Evolutionary conservation across 1,284 basidiomycete genomes (phyloP).

Genomic region (Apiotrichum siamense): DNA sequence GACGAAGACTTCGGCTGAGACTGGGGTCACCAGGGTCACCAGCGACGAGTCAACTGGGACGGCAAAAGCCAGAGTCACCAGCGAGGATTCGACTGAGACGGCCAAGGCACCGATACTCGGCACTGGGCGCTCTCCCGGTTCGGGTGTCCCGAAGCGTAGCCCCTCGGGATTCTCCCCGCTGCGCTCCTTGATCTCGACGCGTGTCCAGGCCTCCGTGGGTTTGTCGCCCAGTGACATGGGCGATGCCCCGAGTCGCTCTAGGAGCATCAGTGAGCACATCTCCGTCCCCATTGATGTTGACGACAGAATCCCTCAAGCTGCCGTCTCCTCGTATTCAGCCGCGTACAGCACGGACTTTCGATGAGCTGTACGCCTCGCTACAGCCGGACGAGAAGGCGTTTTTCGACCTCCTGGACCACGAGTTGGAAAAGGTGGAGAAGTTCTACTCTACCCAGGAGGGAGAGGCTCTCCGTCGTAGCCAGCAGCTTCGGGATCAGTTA

Average conservation of each 20-base stretch:
- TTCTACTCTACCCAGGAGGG: slow-evolving; percentile 73
- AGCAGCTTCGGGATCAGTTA: slow-evolving; percentile 63
- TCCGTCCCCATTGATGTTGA: too few relatives aligned
- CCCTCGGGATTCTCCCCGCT: slow-evolving; percentile 5
- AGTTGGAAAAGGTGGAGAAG: slow-evolving; percentile 72
- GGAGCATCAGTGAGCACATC: slow-evolving; percentile 15
- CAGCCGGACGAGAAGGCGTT: slow-evolving; percentile 60
- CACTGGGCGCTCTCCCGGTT: not conserved
- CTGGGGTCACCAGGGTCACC: too few relatives aligned
- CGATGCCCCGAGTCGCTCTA: slow-evolving; percentile 10
- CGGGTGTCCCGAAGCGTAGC: not conserved
- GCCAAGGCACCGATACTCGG: not conserved
- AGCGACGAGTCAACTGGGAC: too few relatives aligned
- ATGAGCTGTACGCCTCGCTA: slow-evolving; percentile 38
- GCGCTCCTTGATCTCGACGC: slow-evolving; percentile 1
- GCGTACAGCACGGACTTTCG: slow-evolving; percentile 24
- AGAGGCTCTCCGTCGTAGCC: slow-evolving; percentile 58
- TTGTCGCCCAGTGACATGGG: not conserved
- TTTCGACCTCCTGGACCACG: slow-evolving; percentile 64
- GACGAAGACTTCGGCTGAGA: too few relatives aligned
- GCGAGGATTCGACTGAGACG: not conserved
- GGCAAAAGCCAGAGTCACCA: too few relatives aligned
- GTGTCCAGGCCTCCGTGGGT: slow-evolving; percentile 6
- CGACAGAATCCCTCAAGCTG: slow-evolving; percentile 31
- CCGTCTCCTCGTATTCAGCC: slow-evolving; percentile 28